A percentile compares a stretch with the other conserved stretches of the same genome.
These are phyloP conservation scores for Camelina hispida DNA, from an alignment of 345 rosid genomes.

Conservation along the genomic window DNA sequence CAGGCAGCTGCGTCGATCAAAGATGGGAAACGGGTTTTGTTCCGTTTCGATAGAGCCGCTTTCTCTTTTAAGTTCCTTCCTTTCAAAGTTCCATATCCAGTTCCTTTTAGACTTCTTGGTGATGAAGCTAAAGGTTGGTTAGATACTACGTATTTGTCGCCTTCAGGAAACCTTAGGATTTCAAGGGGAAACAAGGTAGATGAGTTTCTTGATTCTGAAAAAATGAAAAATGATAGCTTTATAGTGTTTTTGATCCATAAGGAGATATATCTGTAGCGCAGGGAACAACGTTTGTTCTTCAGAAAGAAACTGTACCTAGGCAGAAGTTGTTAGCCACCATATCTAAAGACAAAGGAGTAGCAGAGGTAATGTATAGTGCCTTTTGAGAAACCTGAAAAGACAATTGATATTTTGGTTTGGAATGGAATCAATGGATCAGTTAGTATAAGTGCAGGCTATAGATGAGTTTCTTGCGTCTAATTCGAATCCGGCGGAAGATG, in stretches of 20 bases:
- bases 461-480: constrained; percentile 59
- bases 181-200: constrained; percentile 96
- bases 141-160: constrained; percentile 84
- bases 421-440: constrained; percentile 17
- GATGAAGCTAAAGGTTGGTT: constrained; percentile 98
- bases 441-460: constrained; percentile 61
- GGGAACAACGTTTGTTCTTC: constrained; percentile 98
- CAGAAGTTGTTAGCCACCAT: constrained; percentile 75
- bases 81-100: constrained; percentile 92
- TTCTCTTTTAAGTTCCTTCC: constrained; percentile 85
- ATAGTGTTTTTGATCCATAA: neutral
- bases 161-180: constrained; percentile 84
- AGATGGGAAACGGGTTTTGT: constrained; percentile 69
- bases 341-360: constrained; percentile 58
- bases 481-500: constrained; percentile 45
- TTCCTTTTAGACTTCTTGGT: constrained; percentile 94
- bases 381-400: constrained; percentile 12
- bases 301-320: constrained; percentile 82
- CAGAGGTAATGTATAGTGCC: constrained; percentile 55
- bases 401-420: neutral
- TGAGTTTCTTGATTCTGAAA: constrained; percentile 26
- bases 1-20: constrained; percentile 84
- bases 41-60: constrained; percentile 80
- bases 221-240: neutral
- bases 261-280: constrained; percentile 65